Percentiles rank a stretch among this genome's conserved stretches.
Evolutionary conservation across 139 green algal genomes (phyloP).

Genomic region (Chlamydomonas sphaeroides): DNA sequence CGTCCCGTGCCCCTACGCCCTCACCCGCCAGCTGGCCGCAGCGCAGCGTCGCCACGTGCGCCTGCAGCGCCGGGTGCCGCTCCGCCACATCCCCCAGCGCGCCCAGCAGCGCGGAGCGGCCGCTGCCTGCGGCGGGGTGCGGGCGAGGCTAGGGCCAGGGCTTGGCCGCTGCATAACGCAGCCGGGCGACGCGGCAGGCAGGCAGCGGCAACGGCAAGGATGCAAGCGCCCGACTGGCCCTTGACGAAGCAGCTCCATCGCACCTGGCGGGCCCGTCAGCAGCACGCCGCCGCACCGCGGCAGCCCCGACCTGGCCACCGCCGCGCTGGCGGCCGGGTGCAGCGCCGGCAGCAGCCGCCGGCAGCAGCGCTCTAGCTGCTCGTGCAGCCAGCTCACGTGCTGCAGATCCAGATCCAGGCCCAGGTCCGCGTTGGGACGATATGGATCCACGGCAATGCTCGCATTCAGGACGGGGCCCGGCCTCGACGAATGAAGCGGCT

Average conservation of each 20-base stretch:
- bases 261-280: constrained; percentile 53
- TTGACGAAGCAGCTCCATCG: too few species aligned
- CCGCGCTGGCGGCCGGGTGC: neutral
- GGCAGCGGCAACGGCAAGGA: too few species aligned
- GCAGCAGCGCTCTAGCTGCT: constrained; percentile 3
- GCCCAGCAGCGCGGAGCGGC: constrained; percentile 61
- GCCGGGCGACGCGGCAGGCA: too few species aligned
- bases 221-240: too few species aligned
- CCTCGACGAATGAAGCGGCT: too few species aligned
- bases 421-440: too few species aligned
- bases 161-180: too few species aligned
- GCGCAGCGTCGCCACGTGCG: constrained; percentile 53
- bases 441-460: too few species aligned
- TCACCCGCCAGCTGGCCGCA: constrained; percentile 64
- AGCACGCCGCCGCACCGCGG: constrained; percentile 62
- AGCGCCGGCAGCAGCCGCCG: constrained; percentile 30
- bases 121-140: constrained; percentile 58
- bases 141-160: too few species aligned
- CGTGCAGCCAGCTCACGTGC: constrained; percentile 27
- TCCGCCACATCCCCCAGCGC: constrained; percentile 44
- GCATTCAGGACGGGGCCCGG: neutral
- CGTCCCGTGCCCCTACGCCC: too few species aligned
- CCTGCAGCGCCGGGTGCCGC: constrained; percentile 39
- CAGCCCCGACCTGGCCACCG: constrained; percentile 22
- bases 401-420: constrained; percentile 14